These are phyloP conservation scores for Dichotomocladium elegans DNA, from an alignment of 371 early-diverging fungal genomes.

Conservation along the genomic window DNA sequence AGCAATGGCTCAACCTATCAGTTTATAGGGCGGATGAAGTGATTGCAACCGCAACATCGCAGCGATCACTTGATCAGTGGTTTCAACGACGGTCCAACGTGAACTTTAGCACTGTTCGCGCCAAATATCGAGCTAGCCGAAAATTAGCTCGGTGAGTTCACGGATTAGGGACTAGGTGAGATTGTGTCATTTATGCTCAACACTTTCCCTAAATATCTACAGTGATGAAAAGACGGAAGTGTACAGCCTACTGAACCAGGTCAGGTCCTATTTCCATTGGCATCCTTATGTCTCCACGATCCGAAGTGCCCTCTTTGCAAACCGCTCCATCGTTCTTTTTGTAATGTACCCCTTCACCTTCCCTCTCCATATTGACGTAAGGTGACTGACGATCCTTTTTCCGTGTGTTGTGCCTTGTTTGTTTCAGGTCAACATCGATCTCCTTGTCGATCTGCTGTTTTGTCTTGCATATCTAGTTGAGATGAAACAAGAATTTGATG, in stretches of 20 bases:
- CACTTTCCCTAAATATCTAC: background rate
- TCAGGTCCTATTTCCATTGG: conserved; percentile 14
- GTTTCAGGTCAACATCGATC: conserved; percentile 49
- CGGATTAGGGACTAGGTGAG: background rate
- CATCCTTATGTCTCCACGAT: conserved; percentile 7
- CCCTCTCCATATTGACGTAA: background rate
- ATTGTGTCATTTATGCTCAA: background rate
- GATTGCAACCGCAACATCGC: conserved; percentile 13
- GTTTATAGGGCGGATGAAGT: conserved; percentile 18
- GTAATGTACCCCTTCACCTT: conserved; percentile 3
- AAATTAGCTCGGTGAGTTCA: conserved; percentile 26
- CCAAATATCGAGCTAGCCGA: conserved; percentile 35
- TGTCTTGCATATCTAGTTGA: conserved; percentile 67
- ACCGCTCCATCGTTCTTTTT: conserved; percentile 19
- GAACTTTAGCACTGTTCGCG: conserved; percentile 21
- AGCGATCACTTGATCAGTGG: conserved; percentile 13
- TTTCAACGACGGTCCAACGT: conserved; percentile 14
- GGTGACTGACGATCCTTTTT: background rate
- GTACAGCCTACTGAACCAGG: conserved; percentile 11
- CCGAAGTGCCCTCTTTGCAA: conserved; percentile 7
- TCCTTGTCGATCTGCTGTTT: conserved; percentile 57
- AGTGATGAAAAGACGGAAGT: conserved; percentile 20
- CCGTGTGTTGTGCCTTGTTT: background rate
- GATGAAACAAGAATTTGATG: conserved; percentile 51
- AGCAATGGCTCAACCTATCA: too few species aligned